These are phyloP conservation scores for Syzygium jambos DNA, from an alignment of 345 rosid species.

Conservation along the genomic window DNA sequence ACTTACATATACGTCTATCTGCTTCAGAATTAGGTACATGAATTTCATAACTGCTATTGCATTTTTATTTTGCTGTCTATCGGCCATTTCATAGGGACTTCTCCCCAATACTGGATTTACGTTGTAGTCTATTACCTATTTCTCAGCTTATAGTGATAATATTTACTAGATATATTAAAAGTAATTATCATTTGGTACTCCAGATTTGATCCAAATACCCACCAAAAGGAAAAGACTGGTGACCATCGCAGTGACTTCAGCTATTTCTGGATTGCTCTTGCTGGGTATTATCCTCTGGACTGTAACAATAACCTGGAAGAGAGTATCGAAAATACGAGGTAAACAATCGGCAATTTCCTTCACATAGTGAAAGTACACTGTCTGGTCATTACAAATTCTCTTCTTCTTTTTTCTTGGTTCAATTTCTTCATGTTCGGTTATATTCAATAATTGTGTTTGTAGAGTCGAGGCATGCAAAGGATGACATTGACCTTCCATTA, in stretches of 20 bases:
- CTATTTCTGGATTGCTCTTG: background rate
- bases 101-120: background rate
- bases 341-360: too few relatives aligned
- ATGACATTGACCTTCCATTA: slow-evolving; percentile 11
- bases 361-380: too few relatives aligned
- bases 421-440: background rate
- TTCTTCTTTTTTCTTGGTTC: background rate
- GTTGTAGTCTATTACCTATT: too few relatives aligned
- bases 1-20: slow-evolving; percentile 10
- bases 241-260: background rate
- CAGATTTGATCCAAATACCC: background rate
- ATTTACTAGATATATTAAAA: too few relatives aligned
- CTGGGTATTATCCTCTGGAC: background rate
- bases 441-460: background rate
- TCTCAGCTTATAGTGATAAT: too few relatives aligned
- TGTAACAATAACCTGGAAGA: background rate
- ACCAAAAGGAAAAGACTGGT: background rate
- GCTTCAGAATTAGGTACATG: slow-evolving; percentile 10
- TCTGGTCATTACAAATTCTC: too few relatives aligned
- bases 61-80: background rate
- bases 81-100: too few relatives aligned
- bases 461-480: background rate
- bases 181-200: background rate
- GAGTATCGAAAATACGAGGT: too few relatives aligned
- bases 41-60: background rate